Evolutionary conservation across 179 eudicot species (phyloP), one percentile per base, ranked within the genome.

Genomic region (Dionaea muscipula): DNA sequence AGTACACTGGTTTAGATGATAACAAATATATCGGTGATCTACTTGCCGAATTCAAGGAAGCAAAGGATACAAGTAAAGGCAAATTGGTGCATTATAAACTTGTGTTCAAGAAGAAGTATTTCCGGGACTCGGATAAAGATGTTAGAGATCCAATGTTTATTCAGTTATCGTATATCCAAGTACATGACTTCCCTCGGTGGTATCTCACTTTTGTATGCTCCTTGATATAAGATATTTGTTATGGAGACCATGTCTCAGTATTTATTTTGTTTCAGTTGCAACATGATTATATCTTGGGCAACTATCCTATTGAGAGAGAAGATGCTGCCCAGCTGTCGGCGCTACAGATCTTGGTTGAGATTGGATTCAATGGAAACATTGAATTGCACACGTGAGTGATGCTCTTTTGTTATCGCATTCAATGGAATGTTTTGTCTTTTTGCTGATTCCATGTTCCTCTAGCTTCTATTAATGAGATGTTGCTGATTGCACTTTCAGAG

Each of bases 231-330:
- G 24, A 19, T 46, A 21, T 6, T 48, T 38, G 35, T 22, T 17
- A 33, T 15, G 33, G 22, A 14, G 1, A 7, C 17, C 2, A 3
- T 23, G 7, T 9, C 41, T 35, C 8, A 18, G 23, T 25, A 10
- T 39, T 2, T 48, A 24, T 26, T 7, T 37, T 60, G 48, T 60
- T 65, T 55, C 80, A 93, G 99, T 57, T 88, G 62, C 99, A 93
- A 85, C 96, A 93, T 73, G 99, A 93, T 78, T 93, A 88, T 75
- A 83, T 93, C 61, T 43, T 79, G 75, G 99, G 99, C 26, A 88
- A 93, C 64, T 93, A 93, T 69, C 99, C 99, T 43, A 93, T 93
- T 65, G 99, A 96, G 67, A 88, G 81, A 68, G 95, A 85, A 62
- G 99, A 93, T 68, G 88, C 99, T 51, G 95, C 93, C 53, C 96